Evolutionary conservation across 176 grass and related monocot species (phyloP), one percentile per base, ranked within the genome.

Genomic region (Areca catechu): DNA sequence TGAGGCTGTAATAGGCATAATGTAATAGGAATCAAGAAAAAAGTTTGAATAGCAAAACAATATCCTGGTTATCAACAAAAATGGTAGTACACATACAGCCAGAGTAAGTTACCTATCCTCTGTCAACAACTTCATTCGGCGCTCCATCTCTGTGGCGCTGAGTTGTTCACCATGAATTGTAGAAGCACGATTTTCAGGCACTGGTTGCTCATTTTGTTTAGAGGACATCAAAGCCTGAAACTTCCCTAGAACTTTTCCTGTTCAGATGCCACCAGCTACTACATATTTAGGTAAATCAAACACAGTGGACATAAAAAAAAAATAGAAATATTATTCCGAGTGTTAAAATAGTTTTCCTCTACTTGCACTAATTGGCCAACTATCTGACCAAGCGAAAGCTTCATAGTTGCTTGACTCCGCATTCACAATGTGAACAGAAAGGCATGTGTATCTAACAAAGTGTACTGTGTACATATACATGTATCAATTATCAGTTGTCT

Each of bases 201-300:
- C 66, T 22, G 79, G 21, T 58, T 81, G 55, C 3, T 69, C 72
- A 62, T 66, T 89, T 60, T 51, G 70, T 74, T 74, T 72, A 64
- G 66, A 51, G 7, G 79, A 71, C 53, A 80, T 4, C 34, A 50
- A 28, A 43, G 69, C 79, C 63, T 90, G 86, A 77, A 84, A 66
- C 66, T 82, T 90, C n/a, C 86, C 91, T 71, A 96, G 70, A 68
- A 96, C 80, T 76, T 68, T 96, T 30, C 83, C 91, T 96, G 50
- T 54, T 61, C 60, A 62, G 28, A 37, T 4, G 25, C 15, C 18
- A 72, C 6, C 49, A 62, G 49, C 22, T 34, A 50, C 1, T 70
- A 48, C 49, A 22, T 15, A 14, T 22, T 20, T 14, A 43, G 34
- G 34, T 43, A 12, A 43, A 43, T 29, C 5, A 15, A 48, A 14